Percentiles rank a stretch among this genome's conserved stretches.
phyloP scores from a whole-genome alignment of 2,329 filamentous ascomycete genomes.

The Ophiostoma sp. region DNA sequence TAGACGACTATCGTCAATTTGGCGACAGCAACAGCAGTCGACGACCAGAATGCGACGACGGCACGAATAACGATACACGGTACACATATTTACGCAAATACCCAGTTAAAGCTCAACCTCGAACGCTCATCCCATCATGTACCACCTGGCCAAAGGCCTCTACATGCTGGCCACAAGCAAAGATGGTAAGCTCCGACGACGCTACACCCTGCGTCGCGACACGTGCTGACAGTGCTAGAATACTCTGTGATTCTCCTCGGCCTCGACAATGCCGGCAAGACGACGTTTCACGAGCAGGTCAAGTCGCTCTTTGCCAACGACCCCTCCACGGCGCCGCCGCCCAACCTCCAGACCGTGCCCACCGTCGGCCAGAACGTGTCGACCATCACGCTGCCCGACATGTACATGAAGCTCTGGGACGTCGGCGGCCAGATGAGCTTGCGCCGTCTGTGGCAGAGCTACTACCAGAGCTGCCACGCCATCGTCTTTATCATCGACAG shows the following conservation, averaged over 20 bases:
- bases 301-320: slow-evolving; percentile 74
- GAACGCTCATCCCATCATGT: slow-evolving; percentile 53
- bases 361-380: slow-evolving; percentile 97
- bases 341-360: slow-evolving; percentile 78
- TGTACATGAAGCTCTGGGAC: slow-evolving; percentile 99
- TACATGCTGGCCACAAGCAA: slow-evolving; percentile 96
- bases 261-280: slow-evolving; percentile 97
- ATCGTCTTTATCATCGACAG: slow-evolving; percentile 98
- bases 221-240: slow-evolving; percentile 47
- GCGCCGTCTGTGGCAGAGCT: slow-evolving; percentile 89
- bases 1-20: neutral
- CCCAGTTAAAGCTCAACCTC: neutral
- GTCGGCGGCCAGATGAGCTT: slow-evolving; percentile 89
- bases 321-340: slow-evolving; percentile 43
- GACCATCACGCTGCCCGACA: slow-evolving; percentile 81
- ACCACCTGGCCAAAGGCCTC: slow-evolving; percentile 89
- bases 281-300: slow-evolving; percentile 93
- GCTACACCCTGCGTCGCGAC: neutral
- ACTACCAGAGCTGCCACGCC: slow-evolving; percentile 89
- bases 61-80: neutral
- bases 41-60: neutral
- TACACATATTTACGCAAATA: neutral
- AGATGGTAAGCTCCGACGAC: slow-evolving; percentile 58
- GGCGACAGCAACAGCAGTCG: neutral
- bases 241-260: slow-evolving; percentile 96